Base-by-base conservation (phyloP, 1,284 basidiomycete genomes). In the Hymenochaete sp. region DNA sequence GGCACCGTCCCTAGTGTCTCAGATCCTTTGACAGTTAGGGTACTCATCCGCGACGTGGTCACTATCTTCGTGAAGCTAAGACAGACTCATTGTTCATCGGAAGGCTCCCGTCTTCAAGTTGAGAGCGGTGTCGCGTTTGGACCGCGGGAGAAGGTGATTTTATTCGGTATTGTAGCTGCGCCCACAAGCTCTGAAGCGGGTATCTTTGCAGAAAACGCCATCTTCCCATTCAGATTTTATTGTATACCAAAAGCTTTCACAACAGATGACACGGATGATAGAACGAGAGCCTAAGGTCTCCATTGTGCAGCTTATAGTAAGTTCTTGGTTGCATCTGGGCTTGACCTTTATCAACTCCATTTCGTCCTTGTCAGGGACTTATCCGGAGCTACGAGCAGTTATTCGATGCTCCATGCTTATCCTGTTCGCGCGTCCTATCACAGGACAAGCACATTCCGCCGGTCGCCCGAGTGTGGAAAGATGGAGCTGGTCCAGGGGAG, bases 381-480 rank as follows among this genome's bases (percentile, higher is more conserved):
- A 18, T 50, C 33, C 24, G 25, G 18, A 42, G 39, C 27, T 45
- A 50, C 33, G 31, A 42, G 28, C 14, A 50, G 10, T 35, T 46
- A 22, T 44, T 40, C 31, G 21, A 73, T 38, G 68, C 74, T 27
- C 69, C 63, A 3, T 86, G 82, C 55, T 61, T 59, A 7, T 60
- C 61, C 19, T 86, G 82, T 54, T 62, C 70, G 39, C 72, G 81
- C 9, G 74, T 85, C 19, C 62, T 85, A 13, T 79, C 79, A 0
- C 62, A 66, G 1, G 82, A 84, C 51, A 78, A 75, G 0, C 79
- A 83, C 56, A 66, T 81, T 11, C 83, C 82, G 1, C 77, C 82
- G 0, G 78, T 84, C 4, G 77, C 73, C 24, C 72, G 82, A 31
- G 57, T 73, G 27, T 82, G 75, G 74, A 63, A 58, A n/a, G 65